phyloP scores from a whole-genome alignment of 2,329 filamentous ascomycete species.

The Aspergillus novoparasiticus region DNA sequence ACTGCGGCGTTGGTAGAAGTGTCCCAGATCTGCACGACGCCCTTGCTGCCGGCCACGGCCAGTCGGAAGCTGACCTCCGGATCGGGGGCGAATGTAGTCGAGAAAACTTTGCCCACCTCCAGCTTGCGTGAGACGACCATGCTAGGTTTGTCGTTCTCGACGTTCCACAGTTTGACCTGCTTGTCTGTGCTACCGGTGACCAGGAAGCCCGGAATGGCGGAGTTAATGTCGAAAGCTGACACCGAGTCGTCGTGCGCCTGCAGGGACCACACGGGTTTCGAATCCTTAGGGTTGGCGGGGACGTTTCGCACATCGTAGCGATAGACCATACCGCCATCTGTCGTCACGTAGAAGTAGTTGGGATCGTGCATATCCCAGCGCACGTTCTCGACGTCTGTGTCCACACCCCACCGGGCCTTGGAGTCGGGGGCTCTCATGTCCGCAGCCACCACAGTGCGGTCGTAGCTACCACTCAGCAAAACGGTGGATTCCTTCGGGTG shows the following conservation, averaged over 20 bases:
- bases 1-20: slow-evolving; percentile 91
- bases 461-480: slow-evolving; percentile 90
- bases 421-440: slow-evolving; percentile 94
- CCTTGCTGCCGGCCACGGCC: slow-evolving; percentile 92
- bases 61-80: slow-evolving; percentile 87
- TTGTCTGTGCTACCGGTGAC: slow-evolving; percentile 93
- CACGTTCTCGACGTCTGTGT: slow-evolving; percentile 91
- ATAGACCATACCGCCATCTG: slow-evolving; percentile 87
- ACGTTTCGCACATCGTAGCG: slow-evolving; percentile 84
- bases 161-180: slow-evolving; percentile 96
- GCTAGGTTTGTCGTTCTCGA: slow-evolving; percentile 75
- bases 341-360: slow-evolving; percentile 94
- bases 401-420: slow-evolving; percentile 85
- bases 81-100: slow-evolving; percentile 86
- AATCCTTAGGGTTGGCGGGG: slow-evolving; percentile 70
- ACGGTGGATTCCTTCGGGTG: slow-evolving; percentile 84
- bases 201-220: slow-evolving; percentile 85
- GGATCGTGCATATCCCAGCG: slow-evolving; percentile 90
- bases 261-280: slow-evolving; percentile 88
- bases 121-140: slow-evolving; percentile 91
- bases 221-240: slow-evolving; percentile 90
- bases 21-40: slow-evolving; percentile 91
- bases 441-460: slow-evolving; percentile 88
- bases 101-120: slow-evolving; percentile 93
- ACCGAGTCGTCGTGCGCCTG: slow-evolving; percentile 94